These are phyloP conservation scores for Penicillium occitanis DNA, from an alignment of 2,329 filamentous ascomycete species.

Conservation along the genomic window DNA sequence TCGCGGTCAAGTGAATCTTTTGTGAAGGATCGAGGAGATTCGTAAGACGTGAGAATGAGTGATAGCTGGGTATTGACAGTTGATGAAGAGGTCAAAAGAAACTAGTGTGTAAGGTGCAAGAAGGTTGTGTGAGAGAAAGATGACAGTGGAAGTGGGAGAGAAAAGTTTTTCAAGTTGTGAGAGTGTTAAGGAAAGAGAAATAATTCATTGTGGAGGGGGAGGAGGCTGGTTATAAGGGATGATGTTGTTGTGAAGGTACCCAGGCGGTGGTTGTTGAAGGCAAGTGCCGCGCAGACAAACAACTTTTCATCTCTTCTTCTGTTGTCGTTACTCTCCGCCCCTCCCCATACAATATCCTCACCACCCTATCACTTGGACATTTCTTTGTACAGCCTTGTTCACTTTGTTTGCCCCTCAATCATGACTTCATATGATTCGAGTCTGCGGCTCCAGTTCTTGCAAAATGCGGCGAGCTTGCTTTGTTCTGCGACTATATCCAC, in stretches of 20 bases:
- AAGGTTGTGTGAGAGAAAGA: not conserved
- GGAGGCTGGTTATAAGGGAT: not conserved
- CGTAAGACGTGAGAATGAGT: not conserved
- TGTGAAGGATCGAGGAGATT: not conserved
- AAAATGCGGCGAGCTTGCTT: slow-evolving; percentile 36
- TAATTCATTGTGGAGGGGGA: not conserved
- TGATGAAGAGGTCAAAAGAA: not conserved
- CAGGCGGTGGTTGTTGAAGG: not conserved
- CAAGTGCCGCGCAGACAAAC: slow-evolving; percentile 5
- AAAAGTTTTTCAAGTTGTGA: not conserved
- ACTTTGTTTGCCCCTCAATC: not conserved
- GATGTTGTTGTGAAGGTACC: not conserved
- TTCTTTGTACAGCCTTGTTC: not conserved
- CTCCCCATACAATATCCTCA: not conserved
- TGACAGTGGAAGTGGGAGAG: not conserved
- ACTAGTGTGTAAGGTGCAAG: not conserved
- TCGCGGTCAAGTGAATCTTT: not conserved
- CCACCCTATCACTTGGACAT: not conserved
- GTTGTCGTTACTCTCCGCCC: not conserved
- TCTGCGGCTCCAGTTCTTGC: slow-evolving; percentile 39
- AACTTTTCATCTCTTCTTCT: not conserved
- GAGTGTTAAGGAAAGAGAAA: not conserved
- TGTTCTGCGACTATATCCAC: slow-evolving; percentile 39
- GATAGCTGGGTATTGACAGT: not conserved
- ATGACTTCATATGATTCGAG: slow-evolving; percentile 28